Conservation (phyloP, 148 eudicot genomes). For the Chenopodium formosanum region DNA sequence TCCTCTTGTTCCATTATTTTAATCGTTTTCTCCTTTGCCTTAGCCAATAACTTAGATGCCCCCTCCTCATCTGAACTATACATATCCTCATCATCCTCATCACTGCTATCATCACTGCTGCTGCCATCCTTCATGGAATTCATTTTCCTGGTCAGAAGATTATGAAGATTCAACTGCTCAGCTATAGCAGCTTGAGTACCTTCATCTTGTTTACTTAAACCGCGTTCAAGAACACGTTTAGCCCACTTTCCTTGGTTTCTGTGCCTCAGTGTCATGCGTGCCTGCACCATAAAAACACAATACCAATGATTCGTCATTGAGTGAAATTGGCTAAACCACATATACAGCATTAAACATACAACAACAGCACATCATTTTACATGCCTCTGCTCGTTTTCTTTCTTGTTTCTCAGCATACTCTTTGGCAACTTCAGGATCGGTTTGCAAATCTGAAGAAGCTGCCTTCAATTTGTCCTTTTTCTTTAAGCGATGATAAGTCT, state of each 20-base stretch:
- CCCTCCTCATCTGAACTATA: slow-evolving; percentile 57
- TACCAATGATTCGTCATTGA: not conserved
- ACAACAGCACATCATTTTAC: slow-evolving; percentile 1
- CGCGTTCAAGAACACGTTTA: slow-evolving; percentile 65
- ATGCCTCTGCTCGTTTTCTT: slow-evolving; percentile 78
- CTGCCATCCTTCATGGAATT: slow-evolving; percentile 70
- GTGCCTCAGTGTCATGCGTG: slow-evolving; percentile 81
- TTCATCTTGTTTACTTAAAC: slow-evolving; percentile 80
- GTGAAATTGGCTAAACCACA: not conserved
- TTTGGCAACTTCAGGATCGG: slow-evolving; percentile 72
- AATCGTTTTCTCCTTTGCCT: slow-evolving; percentile 78
- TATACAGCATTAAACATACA: not conserved
- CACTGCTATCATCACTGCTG: slow-evolving; percentile 55
- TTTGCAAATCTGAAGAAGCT: slow-evolving; percentile 36
- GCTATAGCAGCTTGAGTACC: slow-evolving; percentile 86
- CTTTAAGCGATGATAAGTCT: slow-evolving; percentile 69
- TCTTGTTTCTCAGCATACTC: slow-evolving; percentile 87
- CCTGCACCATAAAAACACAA: slow-evolving; percentile 43
- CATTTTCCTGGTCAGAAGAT: slow-evolving; percentile 80
- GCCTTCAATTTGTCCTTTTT: slow-evolving; percentile 78
- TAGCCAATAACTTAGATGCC: slow-evolving; percentile 51
- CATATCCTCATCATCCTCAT: slow-evolving; percentile 59
- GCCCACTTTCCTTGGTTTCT: slow-evolving; percentile 86
- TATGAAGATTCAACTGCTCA: slow-evolving; percentile 74
- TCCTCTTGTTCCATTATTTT: slow-evolving; percentile 60